These are phyloP conservation scores for Plasmodium malariae DNA, from an alignment of 169 alveolate species.

Conservation along the genomic window DNA sequence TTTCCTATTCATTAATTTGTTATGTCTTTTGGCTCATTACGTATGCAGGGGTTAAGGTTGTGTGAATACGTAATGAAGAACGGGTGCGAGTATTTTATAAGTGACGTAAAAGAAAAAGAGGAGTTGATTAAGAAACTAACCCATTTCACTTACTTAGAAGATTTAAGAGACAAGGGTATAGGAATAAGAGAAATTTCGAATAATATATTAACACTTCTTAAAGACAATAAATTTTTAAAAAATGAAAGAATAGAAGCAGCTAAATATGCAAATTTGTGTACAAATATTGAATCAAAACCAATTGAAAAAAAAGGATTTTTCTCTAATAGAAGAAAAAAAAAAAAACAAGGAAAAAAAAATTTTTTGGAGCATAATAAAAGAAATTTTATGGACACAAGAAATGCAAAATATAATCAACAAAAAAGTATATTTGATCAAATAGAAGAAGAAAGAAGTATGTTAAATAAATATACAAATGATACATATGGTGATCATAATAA, in stretches of 20 bases:
- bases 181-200: constrained; percentile 74
- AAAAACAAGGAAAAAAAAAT: constrained; percentile 15
- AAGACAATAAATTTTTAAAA: constrained; percentile 54
- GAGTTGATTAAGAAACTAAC: constrained; percentile 59
- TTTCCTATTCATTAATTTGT: background rate
- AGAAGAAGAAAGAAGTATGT: constrained; percentile 45
- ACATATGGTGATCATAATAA: constrained; percentile 9
- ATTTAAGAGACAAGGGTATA: constrained; percentile 54
- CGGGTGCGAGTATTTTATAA: constrained; percentile 72
- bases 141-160: constrained; percentile 61
- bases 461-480: constrained; percentile 32
- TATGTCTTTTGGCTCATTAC: background rate
- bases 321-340: constrained; percentile 40
- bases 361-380: constrained; percentile 20
- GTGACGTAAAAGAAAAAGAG: constrained; percentile 69
- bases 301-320: constrained; percentile 65
- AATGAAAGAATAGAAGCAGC: constrained; percentile 77
- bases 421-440: constrained; percentile 50
- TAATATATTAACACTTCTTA: constrained; percentile 32
- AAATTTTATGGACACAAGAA: constrained; percentile 17
- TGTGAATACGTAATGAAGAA: constrained; percentile 74
- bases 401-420: constrained; percentile 10
- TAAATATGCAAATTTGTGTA: constrained; percentile 69
- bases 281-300: constrained; percentile 61
- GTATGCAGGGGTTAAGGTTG: constrained; percentile 47